Evolutionary conservation across 106 monocot species (phyloP).

Genomic region (Vanilla planifolia): DNA sequence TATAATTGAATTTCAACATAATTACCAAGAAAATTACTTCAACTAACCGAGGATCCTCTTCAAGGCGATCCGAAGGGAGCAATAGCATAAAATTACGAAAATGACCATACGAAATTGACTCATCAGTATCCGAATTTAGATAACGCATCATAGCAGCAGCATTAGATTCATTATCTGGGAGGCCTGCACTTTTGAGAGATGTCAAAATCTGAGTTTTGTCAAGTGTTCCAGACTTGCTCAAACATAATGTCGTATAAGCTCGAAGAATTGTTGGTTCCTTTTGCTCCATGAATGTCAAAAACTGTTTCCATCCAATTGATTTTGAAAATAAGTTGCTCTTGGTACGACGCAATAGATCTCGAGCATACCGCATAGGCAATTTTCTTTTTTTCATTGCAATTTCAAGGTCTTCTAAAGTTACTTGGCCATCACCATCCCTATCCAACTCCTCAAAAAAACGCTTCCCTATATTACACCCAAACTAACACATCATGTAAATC

Average conservation of each 20-base stretch:
- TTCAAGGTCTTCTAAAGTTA: slow-evolving; percentile 89
- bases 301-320: slow-evolving; percentile 93
- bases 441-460: slow-evolving; percentile 88
- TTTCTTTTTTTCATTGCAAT: slow-evolving; percentile 85
- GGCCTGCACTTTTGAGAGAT: slow-evolving; percentile 72
- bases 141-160: slow-evolving; percentile 83
- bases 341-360: slow-evolving; percentile 61
- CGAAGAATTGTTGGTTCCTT: slow-evolving; percentile 82
- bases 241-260: slow-evolving; percentile 83
- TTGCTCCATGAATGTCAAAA: slow-evolving; percentile 87
- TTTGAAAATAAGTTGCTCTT: slow-evolving; percentile 79
- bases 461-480: slow-evolving; percentile 59
- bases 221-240: slow-evolving; percentile 85
- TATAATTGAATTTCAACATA: too few relatives aligned
- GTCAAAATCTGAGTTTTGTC: slow-evolving; percentile 77
- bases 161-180: slow-evolving; percentile 89
- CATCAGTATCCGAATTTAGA: slow-evolving; percentile 61
- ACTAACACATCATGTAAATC: too few relatives aligned
- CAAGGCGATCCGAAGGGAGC: slow-evolving; percentile 81
- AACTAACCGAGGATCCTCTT: slow-evolving; percentile 84
- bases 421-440: slow-evolving; percentile 80
- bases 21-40: not conserved
- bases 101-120: slow-evolving; percentile 88
- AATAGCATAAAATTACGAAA: slow-evolving; percentile 96
- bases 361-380: slow-evolving; percentile 66